These are phyloP conservation scores for Pseudogymnoascus sp. DNA, from an alignment of 2,329 filamentous ascomycete genomes.

Conservation along the genomic window DNA sequence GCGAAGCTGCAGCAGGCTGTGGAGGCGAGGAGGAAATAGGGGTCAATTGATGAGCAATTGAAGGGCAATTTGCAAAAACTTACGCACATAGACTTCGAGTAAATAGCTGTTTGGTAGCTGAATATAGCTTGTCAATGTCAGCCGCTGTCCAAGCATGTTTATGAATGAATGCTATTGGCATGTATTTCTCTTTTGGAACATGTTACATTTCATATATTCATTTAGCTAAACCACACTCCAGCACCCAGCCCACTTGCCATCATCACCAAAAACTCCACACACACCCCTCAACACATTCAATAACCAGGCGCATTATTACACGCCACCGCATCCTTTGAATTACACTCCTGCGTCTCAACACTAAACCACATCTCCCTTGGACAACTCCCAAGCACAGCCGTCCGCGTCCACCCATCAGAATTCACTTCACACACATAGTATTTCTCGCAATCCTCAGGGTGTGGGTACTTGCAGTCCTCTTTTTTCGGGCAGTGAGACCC, in stretches of 20 bases:
- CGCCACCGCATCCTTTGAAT: no score
- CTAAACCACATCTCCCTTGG: no score
- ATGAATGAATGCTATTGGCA: background rate
- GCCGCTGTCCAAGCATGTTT: background rate
- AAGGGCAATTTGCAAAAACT: background rate
- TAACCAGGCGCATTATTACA: no score
- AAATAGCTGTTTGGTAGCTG: conserved; percentile 5
- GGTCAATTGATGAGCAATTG: conserved; percentile 43
- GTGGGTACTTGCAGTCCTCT: background rate
- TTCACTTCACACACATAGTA: background rate
- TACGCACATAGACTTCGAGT: conserved; percentile 2
- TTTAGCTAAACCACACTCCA: no score
- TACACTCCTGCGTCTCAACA: no score
- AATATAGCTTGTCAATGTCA: background rate
- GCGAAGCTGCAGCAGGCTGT: conserved; percentile 72
- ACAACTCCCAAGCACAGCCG: no score
- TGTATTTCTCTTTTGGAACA: background rate
- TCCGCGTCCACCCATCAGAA: background rate
- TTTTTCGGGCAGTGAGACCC: no score
- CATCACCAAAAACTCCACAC: no score
- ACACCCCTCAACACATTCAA: no score
- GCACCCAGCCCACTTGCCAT: no score
- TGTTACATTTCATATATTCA: background rate
- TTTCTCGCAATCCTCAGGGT: background rate
- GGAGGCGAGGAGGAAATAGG: conserved; percentile 45